Base-by-base conservation (phyloP, 805 yeast genomes). In the Priceomyces castillae region DNA sequence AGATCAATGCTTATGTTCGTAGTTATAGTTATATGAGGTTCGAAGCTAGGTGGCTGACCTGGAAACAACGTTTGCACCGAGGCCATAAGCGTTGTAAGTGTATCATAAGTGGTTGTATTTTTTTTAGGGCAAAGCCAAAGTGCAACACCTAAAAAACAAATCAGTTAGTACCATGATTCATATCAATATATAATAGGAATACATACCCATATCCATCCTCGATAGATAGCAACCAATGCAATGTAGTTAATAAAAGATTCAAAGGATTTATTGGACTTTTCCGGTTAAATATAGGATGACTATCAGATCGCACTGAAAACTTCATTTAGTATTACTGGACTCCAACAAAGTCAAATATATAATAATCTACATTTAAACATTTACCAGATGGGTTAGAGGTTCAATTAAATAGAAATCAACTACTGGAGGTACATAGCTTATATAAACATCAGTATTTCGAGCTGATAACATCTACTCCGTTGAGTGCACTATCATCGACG, bases 1-100 rank as follows among this genome's bases (percentile, higher is more conserved):
- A 65, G 48, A 44, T 69, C 63, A 20, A 82, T 65, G 1, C 61
- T 66, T 25, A 86, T 66, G 44, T 78, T 75, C n/a, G 88, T 74
- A 2, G 89, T 80, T 20, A 86, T 71, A 1, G 95, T 87, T 28
- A 87, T 72, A 57, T 86, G 95, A 2, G 95, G 95, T 48, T 79
- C 85, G 52, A 86, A 81, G 23, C 55, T 59, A 2, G 85, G 84
- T 1, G 89, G 81, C 43, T 61, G 73, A 40, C 81, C 84, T 9
- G 86, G 85, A 54, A 86, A 84, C n/a, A 85, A 65, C 1, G 90
- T 82, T 34, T 76, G 77, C 28, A 86, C 61, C 7, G 89, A 81
- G n/a, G 75, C 67, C 61, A 83, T 82, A 30, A 84, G 67, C 15
- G 84, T 77, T 11, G 68, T 64, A 17, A 86, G 60, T 38, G 79